Percentiles rank a stretch among this genome's conserved stretches.
phyloP scores from a whole-genome alignment of 805 yeast species.

The Cyberlindnera mrakii region DNA sequence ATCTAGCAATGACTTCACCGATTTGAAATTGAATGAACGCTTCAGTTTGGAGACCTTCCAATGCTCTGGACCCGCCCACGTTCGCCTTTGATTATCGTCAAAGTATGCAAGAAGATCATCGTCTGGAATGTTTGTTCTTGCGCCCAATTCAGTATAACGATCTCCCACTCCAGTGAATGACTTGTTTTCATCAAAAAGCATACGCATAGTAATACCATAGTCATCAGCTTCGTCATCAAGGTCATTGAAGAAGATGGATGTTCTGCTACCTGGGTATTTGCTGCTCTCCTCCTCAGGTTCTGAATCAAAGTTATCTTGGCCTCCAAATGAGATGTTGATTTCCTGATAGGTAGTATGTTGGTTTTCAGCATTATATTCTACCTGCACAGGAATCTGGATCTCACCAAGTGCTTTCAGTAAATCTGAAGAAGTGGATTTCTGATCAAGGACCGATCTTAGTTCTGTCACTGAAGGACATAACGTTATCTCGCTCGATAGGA shows the following conservation, averaged over 20 bases:
- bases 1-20: neutral
- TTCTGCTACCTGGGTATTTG: conserved; percentile 20
- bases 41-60: conserved; percentile 75
- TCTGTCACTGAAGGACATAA: conserved; percentile 17
- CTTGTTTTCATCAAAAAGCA: conserved; percentile 18
- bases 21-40: conserved; percentile 18
- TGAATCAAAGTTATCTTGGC: conserved; percentile 1
- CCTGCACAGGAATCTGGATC: conserved; percentile 4
- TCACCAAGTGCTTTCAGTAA: conserved; percentile 9
- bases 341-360: conserved; percentile 12
- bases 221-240: conserved; percentile 19
- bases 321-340: conserved; percentile 10
- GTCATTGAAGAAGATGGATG: conserved; percentile 22
- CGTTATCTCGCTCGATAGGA: conserved; percentile 1
- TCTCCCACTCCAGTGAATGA: conserved; percentile 12
- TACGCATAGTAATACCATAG: conserved; percentile 16
- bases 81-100: conserved; percentile 58
- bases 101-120: conserved; percentile 71
- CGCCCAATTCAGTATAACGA: conserved; percentile 13
- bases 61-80: conserved; percentile 91
- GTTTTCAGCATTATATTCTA: conserved; percentile 1
- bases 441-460: conserved; percentile 16
- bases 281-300: conserved; percentile 11
- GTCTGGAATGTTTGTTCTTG: conserved; percentile 36
- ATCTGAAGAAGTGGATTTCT: conserved; percentile 11